Base-by-base conservation (phyloP, 441 rosid genomes). In the Gossypium davidsonii region DNA sequence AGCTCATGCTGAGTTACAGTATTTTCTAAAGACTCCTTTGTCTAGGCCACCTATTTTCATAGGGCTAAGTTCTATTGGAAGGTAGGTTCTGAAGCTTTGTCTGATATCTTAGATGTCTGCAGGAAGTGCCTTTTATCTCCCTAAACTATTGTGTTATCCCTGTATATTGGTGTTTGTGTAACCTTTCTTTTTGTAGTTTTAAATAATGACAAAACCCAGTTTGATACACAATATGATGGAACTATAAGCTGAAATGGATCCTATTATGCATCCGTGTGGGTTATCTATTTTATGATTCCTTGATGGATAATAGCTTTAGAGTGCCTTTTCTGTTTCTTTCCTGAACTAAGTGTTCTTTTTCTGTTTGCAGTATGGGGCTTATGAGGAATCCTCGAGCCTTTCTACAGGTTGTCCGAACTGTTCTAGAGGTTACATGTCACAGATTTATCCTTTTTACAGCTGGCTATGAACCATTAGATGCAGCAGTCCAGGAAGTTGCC, bases 381-480 rank as follows among this genome's bases (percentile, higher is more conserved):
- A 53, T 94, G 77, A 82, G 55, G 86, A 88, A 89, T 70, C 91
- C 97, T 18, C 71, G 49, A 76, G 89, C 90, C 76, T 94, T 92
- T 81, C 89, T 92, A 72, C 78, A 51, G 75, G 89, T 92, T 72
- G 83, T 92, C 56, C 82, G 85, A 79, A 81, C 85, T 77, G 89
- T 89, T 76, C 65, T 84, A 60, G 78, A 80, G 78, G 83, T 85
- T 73, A 82, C 94, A 80, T 77, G 67, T 75, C 79, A 82, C 84
- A 89, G 89, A 78, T 85, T 94, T 79, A 79, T 92, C 83, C 85
- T 94, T 70, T 86, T 89, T 73, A 89, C 97, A n/a, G 91, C 93
- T 61, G 88, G 90, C 48, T 87, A 87, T 67, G 84, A 86, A 80
- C 92, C 95, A 77, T 80, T 92, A 76, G 89, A 94, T 77, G 84